Percentiles rank a stretch among this genome's conserved stretches.
Evolutionary conservation across 2,329 filamentous ascomycete genomes (phyloP).

Genomic region (Chaetomiaceae sp.): DNA sequence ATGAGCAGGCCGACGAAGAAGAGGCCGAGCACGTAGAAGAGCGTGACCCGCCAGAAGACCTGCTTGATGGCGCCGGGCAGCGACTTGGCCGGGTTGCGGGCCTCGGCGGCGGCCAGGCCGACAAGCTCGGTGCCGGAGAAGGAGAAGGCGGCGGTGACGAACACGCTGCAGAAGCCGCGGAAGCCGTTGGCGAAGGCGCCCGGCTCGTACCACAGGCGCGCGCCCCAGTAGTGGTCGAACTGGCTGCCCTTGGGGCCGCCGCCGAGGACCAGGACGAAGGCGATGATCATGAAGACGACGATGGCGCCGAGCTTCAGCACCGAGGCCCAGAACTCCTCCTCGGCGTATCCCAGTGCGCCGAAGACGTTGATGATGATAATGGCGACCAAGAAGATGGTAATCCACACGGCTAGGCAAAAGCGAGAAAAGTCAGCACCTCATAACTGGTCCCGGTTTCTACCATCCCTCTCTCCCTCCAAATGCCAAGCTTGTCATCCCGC

Average conservation of each 20-base stretch:
- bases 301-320: slow-evolving; percentile 52
- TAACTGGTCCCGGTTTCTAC: neutral
- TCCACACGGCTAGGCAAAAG: slow-evolving; percentile 37
- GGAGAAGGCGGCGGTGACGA: slow-evolving; percentile 64
- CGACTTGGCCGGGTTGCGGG: slow-evolving; percentile 59
- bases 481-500: too few species aligned
- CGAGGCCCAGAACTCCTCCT: slow-evolving; percentile 52
- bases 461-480: neutral
- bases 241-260: slow-evolving; percentile 44
- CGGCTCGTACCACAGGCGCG: slow-evolving; percentile 37
- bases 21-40: slow-evolving; percentile 46
- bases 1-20: slow-evolving; percentile 43
- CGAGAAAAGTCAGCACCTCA: neutral
- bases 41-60: slow-evolving; percentile 50
- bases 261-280: slow-evolving; percentile 50
- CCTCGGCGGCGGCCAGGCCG: slow-evolving; percentile 64
- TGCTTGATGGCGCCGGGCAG: slow-evolving; percentile 77
- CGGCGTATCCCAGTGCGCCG: slow-evolving; percentile 46
- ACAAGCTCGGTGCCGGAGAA: slow-evolving; percentile 64
- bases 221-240: slow-evolving; percentile 39
- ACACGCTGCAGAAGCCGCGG: slow-evolving; percentile 62
- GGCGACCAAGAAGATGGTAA: slow-evolving; percentile 45
- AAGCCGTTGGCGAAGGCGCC: slow-evolving; percentile 62
- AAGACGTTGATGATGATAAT: slow-evolving; percentile 50
- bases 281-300: slow-evolving; percentile 56